Evolutionary conservation across 1,284 basidiomycete genomes (phyloP).

Genomic region (Pseudozyma sp.): DNA sequence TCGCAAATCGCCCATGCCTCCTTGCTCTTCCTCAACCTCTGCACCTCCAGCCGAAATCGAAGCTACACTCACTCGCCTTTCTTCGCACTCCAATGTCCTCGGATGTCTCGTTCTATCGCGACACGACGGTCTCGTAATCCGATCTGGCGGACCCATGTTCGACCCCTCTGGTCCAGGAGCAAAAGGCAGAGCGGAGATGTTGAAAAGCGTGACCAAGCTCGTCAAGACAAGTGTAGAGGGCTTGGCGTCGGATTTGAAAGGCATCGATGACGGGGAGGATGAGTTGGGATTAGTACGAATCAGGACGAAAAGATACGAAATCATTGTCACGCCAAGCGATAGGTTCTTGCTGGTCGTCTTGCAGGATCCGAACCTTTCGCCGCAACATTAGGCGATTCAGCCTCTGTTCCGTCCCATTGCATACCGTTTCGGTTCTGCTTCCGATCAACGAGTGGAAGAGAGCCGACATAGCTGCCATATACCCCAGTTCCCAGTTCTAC

Average conservation of each 20-base stretch:
- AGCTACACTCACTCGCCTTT: slow-evolving; percentile 58
- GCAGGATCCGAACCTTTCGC: slow-evolving; percentile 32
- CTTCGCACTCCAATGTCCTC: slow-evolving; percentile 52
- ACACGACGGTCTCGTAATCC: slow-evolving; percentile 62
- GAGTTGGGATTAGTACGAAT: slow-evolving; percentile 61
- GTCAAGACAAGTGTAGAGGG: slow-evolving; percentile 45
- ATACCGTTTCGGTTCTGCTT: background rate
- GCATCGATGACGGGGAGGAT: slow-evolving; percentile 51
- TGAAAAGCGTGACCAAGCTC: slow-evolving; percentile 54
- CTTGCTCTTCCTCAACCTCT: slow-evolving; percentile 38
- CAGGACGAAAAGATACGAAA: slow-evolving; percentile 63
- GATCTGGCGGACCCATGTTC: slow-evolving; percentile 66
- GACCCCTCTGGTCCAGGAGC: slow-evolving; percentile 61
- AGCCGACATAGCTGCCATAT: slow-evolving; percentile 8
- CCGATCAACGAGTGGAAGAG: no score
- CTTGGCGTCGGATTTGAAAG: slow-evolving; percentile 38
- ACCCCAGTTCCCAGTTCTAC: slow-evolving; percentile 7
- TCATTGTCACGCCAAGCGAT: slow-evolving; percentile 65
- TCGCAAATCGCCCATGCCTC: slow-evolving; percentile 56
- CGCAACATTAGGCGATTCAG: slow-evolving; percentile 3
- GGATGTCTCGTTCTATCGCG: slow-evolving; percentile 59
- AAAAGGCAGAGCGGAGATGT: slow-evolving; percentile 42
- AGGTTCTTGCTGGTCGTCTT: slow-evolving; percentile 66
- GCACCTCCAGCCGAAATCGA: slow-evolving; percentile 62
- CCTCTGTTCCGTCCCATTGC: background rate